Conservation (phyloP, 495 filamentous ascomycete genomes). For the Daldinia childiae region DNA sequence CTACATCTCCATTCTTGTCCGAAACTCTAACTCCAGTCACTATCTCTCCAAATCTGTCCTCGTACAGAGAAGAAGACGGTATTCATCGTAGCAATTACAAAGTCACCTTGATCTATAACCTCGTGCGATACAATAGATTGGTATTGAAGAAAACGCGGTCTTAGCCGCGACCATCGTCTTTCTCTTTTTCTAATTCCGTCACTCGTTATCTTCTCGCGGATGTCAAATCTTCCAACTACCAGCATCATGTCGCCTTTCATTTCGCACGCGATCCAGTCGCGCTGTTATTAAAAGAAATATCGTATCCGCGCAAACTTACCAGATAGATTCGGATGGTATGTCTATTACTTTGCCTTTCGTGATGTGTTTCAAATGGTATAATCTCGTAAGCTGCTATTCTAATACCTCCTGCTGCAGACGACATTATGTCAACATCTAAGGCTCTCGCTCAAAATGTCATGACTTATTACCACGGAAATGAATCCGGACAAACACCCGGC, state of each 20-base stretch:
- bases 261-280: constrained; percentile 26
- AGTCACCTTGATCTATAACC: background rate
- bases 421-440: constrained; percentile 63
- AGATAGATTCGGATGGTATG: constrained; percentile 42
- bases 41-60: constrained; percentile 10
- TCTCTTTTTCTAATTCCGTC: constrained; percentile 25
- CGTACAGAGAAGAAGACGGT: background rate
- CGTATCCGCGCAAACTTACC: constrained; percentile 36
- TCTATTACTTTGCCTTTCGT: background rate
- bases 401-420: constrained; percentile 47
- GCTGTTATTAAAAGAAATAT: constrained; percentile 25
- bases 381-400: constrained; percentile 1
- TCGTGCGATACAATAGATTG: background rate
- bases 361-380: background rate
- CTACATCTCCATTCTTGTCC: constrained; percentile 3
- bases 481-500: constrained; percentile 68
- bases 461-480: constrained; percentile 65
- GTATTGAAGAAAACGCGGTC: background rate
- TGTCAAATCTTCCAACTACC: constrained; percentile 7
- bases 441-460: constrained; percentile 68
- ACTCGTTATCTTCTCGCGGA: constrained; percentile 28
- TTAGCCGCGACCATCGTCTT: constrained; percentile 7
- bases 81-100: background rate
- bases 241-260: constrained; percentile 31
- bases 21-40: background rate